Conservation (phyloP, 2,329 filamentous ascomycete species). For the Fusarium floridanum region DNA sequence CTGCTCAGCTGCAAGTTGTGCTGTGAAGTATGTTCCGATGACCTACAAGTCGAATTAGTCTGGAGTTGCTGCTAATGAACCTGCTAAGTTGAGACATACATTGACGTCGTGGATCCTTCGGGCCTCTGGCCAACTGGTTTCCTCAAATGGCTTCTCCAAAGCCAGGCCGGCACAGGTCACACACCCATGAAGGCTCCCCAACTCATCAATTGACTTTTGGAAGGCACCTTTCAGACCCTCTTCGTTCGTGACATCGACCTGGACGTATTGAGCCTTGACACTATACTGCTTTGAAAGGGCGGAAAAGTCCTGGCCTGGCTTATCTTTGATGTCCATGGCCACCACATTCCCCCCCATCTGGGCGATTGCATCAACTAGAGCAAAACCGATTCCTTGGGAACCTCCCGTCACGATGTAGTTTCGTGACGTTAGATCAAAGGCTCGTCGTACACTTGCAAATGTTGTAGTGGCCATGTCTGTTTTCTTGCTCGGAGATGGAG, state of each 20-base stretch:
- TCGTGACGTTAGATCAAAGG: conserved; percentile 48
- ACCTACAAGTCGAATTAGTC: conserved; percentile 43
- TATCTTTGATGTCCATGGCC: conserved; percentile 49
- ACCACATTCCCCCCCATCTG: conserved; percentile 55
- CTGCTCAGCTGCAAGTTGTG: conserved; percentile 54
- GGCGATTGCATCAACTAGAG: conserved; percentile 52
- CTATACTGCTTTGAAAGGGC: conserved; percentile 31
- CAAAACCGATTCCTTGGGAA: conserved; percentile 54
- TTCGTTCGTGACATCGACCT: conserved; percentile 46
- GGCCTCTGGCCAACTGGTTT: conserved; percentile 56
- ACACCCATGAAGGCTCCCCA: conserved; percentile 45
- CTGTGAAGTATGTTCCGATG: conserved; percentile 55
- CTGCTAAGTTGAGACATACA: conserved; percentile 40
- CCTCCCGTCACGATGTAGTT: conserved; percentile 55
- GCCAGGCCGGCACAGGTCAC: conserved; percentile 53
- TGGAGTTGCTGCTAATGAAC: background rate
- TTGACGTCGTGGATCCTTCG: conserved; percentile 56
- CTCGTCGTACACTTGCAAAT: background rate
- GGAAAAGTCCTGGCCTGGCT: conserved; percentile 46
- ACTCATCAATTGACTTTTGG: conserved; percentile 31
- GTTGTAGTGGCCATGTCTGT: background rate
- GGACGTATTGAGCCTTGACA: conserved; percentile 44
- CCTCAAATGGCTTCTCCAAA: conserved; percentile 57
- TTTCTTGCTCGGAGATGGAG: background rate
- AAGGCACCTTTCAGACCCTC: conserved; percentile 43